Conservation (phyloP, 371 early-diverging fungal species). For the Haplosporangium sp. region DNA sequence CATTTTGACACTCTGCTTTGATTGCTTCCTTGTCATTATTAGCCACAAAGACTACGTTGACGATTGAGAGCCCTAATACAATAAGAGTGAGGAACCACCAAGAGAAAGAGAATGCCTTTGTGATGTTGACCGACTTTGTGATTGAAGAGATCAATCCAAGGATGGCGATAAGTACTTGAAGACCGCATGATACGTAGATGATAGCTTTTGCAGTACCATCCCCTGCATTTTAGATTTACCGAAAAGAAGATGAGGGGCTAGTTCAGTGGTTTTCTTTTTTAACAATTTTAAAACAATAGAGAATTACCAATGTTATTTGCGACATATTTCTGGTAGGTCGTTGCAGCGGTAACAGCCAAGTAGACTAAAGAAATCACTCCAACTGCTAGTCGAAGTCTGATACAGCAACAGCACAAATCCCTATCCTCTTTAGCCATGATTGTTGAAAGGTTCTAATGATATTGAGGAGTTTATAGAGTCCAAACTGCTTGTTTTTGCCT, state of each 20-base stretch:
- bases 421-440: conserved; percentile 26
- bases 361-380: conserved; percentile 32
- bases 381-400: conserved; percentile 32
- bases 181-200: conserved; percentile 29
- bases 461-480: not conserved
- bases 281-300: not conserved
- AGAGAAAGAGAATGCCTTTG: conserved; percentile 20
- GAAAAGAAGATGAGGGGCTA: not conserved
- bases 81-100: conserved; percentile 45
- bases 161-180: conserved; percentile 40
- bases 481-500: not conserved
- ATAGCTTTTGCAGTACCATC: conserved; percentile 29
- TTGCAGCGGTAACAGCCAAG: conserved; percentile 35
- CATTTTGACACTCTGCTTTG: conserved; percentile 20
- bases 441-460: not conserved
- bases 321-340: conserved; percentile 46
- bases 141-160: conserved; percentile 33
- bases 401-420: conserved; percentile 49
- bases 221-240: conserved; percentile 7
- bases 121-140: conserved; percentile 36
- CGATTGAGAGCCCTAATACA: conserved; percentile 41
- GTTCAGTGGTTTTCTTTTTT: too few species aligned
- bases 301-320: conserved; percentile 36
- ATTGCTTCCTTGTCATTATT: conserved; percentile 25
- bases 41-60: conserved; percentile 22